These are phyloP conservation scores for Exsudoporus frostii DNA, from an alignment of 768 basidiomycete species.

Conservation along the genomic window DNA sequence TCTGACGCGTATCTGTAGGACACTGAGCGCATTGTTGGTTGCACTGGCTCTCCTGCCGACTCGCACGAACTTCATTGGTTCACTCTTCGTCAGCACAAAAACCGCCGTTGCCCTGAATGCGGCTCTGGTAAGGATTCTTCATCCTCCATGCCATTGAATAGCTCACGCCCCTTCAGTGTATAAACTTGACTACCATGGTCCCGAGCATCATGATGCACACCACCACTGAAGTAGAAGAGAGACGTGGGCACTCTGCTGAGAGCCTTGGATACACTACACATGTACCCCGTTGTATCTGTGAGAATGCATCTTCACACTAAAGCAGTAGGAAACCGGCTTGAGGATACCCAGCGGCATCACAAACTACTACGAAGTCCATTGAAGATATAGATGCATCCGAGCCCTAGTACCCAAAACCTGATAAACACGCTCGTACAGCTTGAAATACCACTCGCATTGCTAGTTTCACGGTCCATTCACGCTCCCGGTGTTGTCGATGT, in stretches of 20 bases:
- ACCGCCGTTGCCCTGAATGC: conserved; percentile 86
- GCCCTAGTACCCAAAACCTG: no score
- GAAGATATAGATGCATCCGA: no score
- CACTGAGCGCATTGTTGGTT: conserved; percentile 81
- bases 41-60: conserved; percentile 93
- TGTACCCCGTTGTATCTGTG: no score
- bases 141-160: neutral
- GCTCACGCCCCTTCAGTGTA: conserved; percentile 50
- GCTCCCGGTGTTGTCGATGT: no score
- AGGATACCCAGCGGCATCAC: conserved; percentile 5
- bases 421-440: neutral
- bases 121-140: conserved; percentile 68
- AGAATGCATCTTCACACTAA: conserved; percentile 1
- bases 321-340: neutral
- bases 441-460: neutral
- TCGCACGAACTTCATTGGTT: conserved; percentile 95
- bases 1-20: conserved; percentile 46
- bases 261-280: no score
- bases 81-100: conserved; percentile 58
- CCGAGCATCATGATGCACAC: conserved; percentile 45
- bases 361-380: conserved; percentile 10
- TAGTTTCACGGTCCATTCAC: no score
- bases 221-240: conserved; percentile 38
- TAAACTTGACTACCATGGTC: conserved; percentile 67
- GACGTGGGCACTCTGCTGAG: conserved; percentile 6